Evolutionary conservation across 495 filamentous ascomycete species (phyloP).

Genomic region (Lineolata rhizophorae): DNA sequence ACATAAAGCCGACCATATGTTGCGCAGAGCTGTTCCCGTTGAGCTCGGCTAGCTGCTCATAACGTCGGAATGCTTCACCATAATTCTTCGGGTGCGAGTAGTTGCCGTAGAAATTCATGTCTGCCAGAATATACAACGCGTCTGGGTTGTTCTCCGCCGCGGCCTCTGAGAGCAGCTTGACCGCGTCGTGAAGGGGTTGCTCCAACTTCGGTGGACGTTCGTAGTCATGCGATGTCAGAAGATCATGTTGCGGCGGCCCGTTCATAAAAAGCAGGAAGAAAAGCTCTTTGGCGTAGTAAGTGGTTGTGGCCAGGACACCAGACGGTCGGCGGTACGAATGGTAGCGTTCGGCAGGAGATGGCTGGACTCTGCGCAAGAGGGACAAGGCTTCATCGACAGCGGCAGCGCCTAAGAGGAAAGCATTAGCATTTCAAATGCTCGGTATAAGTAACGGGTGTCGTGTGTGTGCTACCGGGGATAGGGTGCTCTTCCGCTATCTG

Average conservation of each 20-base stretch:
- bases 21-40: slow-evolving; percentile 81
- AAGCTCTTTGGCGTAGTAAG: slow-evolving; percentile 22
- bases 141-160: slow-evolving; percentile 59
- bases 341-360: no score
- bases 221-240: slow-evolving; percentile 12
- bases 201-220: slow-evolving; percentile 13
- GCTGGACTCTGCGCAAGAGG: no score
- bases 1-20: slow-evolving; percentile 90
- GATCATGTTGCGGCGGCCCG: slow-evolving; percentile 13
- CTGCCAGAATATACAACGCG: slow-evolving; percentile 73
- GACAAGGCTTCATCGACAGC: no score
- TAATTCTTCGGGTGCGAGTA: slow-evolving; percentile 76
- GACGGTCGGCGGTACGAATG: no score
- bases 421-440: no score
- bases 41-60: slow-evolving; percentile 50
- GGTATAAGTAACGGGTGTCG: no score
- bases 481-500: no score
- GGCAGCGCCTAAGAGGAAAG: no score
- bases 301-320: slow-evolving; percentile 17
- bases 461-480: no score
- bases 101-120: slow-evolving; percentile 95
- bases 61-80: slow-evolving; percentile 58
- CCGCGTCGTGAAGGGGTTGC: slow-evolving; percentile 25
- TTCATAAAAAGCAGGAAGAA: slow-evolving; percentile 25
- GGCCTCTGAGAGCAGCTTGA: slow-evolving; percentile 53